These are phyloP conservation scores for Amanita thiersii DNA, from an alignment of 768 basidiomycete genomes.

Conservation along the genomic window DNA sequence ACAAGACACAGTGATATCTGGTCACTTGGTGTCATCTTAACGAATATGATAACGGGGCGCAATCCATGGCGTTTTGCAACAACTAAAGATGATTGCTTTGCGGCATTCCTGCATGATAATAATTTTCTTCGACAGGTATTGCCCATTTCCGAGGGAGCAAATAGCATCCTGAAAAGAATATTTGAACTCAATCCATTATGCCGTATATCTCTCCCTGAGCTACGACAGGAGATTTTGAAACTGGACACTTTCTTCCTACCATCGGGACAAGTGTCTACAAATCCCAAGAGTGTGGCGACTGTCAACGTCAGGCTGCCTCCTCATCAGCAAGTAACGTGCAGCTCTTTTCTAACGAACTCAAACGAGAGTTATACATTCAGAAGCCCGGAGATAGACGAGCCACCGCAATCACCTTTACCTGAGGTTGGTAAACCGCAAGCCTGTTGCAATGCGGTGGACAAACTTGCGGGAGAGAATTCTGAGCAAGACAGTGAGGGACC, in stretches of 20 bases:
- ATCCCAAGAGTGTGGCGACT: too few relatives aligned
- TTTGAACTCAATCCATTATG: constrained; percentile 57
- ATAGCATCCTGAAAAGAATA: constrained; percentile 60
- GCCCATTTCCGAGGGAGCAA: constrained; percentile 63
- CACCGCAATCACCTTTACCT: constrained; percentile 9
- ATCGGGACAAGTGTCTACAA: too few relatives aligned
- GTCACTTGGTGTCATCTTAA: constrained; percentile 72
- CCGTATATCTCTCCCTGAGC: constrained; percentile 56
- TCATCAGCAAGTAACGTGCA: too few relatives aligned
- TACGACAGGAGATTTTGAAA: constrained; percentile 46
- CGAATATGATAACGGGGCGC: constrained; percentile 73
- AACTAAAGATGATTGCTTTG: constrained; percentile 58
- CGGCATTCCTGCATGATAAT: constrained; percentile 50
- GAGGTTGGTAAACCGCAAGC: background rate
- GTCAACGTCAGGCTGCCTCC: too few relatives aligned
- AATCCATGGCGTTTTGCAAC: constrained; percentile 74
- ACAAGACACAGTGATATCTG: constrained; percentile 63
- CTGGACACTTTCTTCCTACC: constrained; percentile 56
- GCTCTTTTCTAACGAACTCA: constrained; percentile 16
- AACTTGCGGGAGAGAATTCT: constrained; percentile 11
- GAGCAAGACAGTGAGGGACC: constrained; percentile 35
- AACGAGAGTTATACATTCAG: constrained; percentile 25
- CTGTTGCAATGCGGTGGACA: background rate
- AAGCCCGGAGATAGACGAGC: constrained; percentile 13
- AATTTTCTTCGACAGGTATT: constrained; percentile 60